Conservation (phyloP, 2,329 filamentous ascomycete genomes). For the Aspergillus sergii region DNA sequence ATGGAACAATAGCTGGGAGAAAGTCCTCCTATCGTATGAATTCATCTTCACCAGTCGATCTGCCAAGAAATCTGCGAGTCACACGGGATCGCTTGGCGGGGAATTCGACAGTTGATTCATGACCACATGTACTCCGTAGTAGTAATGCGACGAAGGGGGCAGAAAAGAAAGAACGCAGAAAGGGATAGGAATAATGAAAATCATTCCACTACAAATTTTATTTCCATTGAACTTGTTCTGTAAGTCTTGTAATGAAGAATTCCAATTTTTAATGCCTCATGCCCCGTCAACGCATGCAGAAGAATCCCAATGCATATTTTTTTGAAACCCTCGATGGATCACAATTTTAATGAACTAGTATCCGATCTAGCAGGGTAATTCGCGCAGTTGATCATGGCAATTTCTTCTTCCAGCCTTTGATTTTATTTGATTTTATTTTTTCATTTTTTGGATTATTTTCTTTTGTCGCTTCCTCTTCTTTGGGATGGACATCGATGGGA, state of each 20-base stretch:
- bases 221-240: background rate
- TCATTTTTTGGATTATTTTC: too few species aligned
- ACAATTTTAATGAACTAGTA: background rate
- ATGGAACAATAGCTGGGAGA: background rate
- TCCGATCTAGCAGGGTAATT: constrained; percentile 23
- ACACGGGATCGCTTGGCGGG: background rate
- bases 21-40: background rate
- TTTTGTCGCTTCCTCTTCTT: background rate
- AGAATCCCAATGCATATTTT: background rate
- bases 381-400: constrained; percentile 25
- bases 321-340: background rate
- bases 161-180: background rate
- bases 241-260: background rate
- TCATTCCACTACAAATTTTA: background rate
- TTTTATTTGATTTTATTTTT: background rate
- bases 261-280: background rate
- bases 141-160: background rate
- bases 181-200: background rate
- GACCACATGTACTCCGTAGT: background rate
- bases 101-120: background rate
- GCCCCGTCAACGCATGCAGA: background rate
- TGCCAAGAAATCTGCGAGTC: background rate
- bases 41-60: background rate
- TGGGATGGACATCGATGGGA: too few species aligned
- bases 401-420: background rate